phyloP scores from a whole-genome alignment of 2,329 filamentous ascomycete genomes.

The Cladosporium sp. region DNA sequence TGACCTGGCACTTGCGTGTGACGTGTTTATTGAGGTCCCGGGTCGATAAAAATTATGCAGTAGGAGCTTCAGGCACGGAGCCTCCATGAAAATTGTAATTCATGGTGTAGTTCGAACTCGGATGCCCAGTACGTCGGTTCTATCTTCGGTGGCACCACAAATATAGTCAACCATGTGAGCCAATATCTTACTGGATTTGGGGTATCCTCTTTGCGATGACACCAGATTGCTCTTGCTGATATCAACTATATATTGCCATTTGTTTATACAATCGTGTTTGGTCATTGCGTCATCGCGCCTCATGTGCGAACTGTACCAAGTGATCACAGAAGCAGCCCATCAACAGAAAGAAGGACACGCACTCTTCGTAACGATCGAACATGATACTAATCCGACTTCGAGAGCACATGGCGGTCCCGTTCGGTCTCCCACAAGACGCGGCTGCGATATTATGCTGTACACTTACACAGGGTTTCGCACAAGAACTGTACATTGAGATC shows the following conservation, averaged over 20 bases:
- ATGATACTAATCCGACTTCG: not conserved
- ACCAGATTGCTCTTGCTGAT: not conserved
- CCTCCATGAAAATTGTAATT: accelerated
- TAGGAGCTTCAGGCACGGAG: not conserved
- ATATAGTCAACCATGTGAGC: not conserved
- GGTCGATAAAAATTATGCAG: not conserved
- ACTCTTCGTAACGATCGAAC: not conserved
- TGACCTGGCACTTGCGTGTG: not conserved
- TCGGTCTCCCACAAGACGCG: not conserved
- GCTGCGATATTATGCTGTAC: not conserved
- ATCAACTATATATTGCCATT: not conserved
- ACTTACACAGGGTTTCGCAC: not conserved
- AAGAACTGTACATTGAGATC: not conserved
- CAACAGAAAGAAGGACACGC: not conserved
- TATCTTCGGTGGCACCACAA: not conserved
- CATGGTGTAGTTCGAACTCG: not conserved
- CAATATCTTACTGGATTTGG: too few species aligned
- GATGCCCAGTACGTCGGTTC: not conserved
- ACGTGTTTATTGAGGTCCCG: not conserved
- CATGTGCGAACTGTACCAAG: too few species aligned
- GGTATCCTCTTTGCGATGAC: too few species aligned
- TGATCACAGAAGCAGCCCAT: not conserved
- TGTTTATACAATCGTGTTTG: too few species aligned
- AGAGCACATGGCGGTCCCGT: not conserved
- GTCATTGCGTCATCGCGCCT: too few species aligned